Conservation (phyloP, 2,329 filamentous ascomycete genomes). For the Dactylellina haptotyla region DNA sequence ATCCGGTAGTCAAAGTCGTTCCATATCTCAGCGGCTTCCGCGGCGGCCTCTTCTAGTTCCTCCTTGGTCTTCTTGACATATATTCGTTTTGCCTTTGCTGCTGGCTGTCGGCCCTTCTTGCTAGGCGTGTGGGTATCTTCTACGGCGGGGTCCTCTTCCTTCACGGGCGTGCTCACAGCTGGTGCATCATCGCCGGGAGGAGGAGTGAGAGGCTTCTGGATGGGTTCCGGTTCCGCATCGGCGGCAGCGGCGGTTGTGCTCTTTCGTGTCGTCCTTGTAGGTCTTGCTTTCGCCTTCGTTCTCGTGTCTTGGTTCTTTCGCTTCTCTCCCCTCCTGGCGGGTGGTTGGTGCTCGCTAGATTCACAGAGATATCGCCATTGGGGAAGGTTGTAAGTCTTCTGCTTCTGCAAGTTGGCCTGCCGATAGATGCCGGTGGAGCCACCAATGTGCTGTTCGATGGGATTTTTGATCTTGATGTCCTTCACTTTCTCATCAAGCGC, state of each 20-base stretch:
- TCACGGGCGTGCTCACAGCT: slow-evolving; percentile 57
- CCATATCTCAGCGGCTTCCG: slow-evolving; percentile 70
- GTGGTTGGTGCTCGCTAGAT: slow-evolving; percentile 94
- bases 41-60: slow-evolving; percentile 42
- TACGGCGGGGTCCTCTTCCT: slow-evolving; percentile 30
- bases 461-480: slow-evolving; percentile 91
- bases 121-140: slow-evolving; percentile 3
- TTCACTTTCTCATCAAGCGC: slow-evolving; percentile 86
- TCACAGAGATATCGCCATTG: slow-evolving; percentile 95
- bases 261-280: slow-evolving; percentile 57
- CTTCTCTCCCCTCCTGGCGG: slow-evolving; percentile 85
- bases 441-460: slow-evolving; percentile 98
- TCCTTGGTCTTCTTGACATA: slow-evolving; percentile 56
- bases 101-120: slow-evolving; percentile 44
- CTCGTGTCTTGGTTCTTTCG: slow-evolving; percentile 65
- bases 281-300: slow-evolving; percentile 50
- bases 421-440: slow-evolving; percentile 94
- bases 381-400: slow-evolving; percentile 92
- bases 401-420: slow-evolving; percentile 95
- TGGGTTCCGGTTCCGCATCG: slow-evolving; percentile 9
- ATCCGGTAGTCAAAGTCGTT: slow-evolving; percentile 90
- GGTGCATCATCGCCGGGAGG: slow-evolving; percentile 62
- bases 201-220: slow-evolving; percentile 66
- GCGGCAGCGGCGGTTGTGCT: slow-evolving; percentile 61
- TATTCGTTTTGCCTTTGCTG: slow-evolving; percentile 55